A percentile compares a stretch with the other conserved stretches of the same genome.
Conservation (phyloP, 129 eudicot genomes). For the Tanacetum coccineum region DNA sequence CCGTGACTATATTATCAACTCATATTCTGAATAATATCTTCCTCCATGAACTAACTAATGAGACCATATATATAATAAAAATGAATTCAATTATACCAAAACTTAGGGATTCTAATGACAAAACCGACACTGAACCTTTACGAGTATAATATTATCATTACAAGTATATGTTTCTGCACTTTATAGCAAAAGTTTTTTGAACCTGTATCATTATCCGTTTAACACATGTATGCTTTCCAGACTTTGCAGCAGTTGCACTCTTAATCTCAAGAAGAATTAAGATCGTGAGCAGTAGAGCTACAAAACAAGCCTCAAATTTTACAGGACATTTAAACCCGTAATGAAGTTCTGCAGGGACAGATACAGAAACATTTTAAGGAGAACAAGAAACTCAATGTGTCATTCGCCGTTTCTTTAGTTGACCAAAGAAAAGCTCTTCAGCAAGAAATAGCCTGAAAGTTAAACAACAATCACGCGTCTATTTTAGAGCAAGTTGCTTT, state of each 20-base stretch:
- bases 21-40: too few species aligned
- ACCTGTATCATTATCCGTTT: too few species aligned
- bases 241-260: slow-evolving; percentile 73
- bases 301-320: slow-evolving; percentile 53
- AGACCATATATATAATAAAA: too few species aligned
- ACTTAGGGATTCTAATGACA: too few species aligned
- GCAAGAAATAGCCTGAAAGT: slow-evolving; percentile 80
- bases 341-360: slow-evolving; percentile 51
- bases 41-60: too few species aligned
- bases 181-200: too few species aligned
- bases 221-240: slow-evolving; percentile 68
- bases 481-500: slow-evolving; percentile 57
- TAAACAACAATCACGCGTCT: slow-evolving; percentile 45
- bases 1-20: too few species aligned
- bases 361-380: slow-evolving; percentile 58
- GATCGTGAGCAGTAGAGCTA: slow-evolving; percentile 58
- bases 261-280: slow-evolving; percentile 80
- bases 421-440: slow-evolving; percentile 92
- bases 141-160: too few species aligned
- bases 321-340: slow-evolving; percentile 46
- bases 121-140: too few species aligned
- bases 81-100: too few species aligned
- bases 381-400: slow-evolving; percentile 54
- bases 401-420: slow-evolving; percentile 54
- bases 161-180: too few species aligned